Evolutionary conservation across 2,329 filamentous ascomycete genomes (phyloP), one percentile per base, ranked within the genome.

Genomic region (Pochonia chlamydosporia): DNA sequence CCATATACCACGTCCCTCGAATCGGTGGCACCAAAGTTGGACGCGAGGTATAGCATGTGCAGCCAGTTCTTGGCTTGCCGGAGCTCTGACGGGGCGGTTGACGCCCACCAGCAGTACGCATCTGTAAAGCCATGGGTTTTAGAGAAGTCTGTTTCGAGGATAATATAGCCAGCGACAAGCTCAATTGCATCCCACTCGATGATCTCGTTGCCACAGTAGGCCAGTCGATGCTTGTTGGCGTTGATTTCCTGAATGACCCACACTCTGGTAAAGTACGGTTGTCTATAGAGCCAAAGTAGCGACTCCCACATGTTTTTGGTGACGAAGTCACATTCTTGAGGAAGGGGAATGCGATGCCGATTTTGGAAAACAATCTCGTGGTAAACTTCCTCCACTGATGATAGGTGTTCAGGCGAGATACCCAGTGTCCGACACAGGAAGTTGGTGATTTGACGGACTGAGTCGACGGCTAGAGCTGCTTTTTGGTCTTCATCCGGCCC

Each of bases 71-170:
- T 52, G 8, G 58, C 51, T 18, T 56, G 50, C 25, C 52, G 51
- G 11, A 57, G 46, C 44, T 56, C 52, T 35, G 54, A 56, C n/a
- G 56, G 52, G n/a, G 54, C 51, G 33, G 51, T 57, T 4, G 57
- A 52, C 40, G 51, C 57, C 55, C 57, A 59, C 55, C 51, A 56
- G 43, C 58, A 57, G 37, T 58, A 52, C n/a, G 56, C 50, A 24
- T 54, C 50, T 14, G 54, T 47, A 43, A 57, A 59, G 21, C 53
- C 56, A 49, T 48, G 54, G 21, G 44, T 40, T 51, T 54, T 50
- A 13, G 53, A 56, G 48, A 61, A 59, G 42, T 53, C 53, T 26
- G 57, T 50, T 41, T 56, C 56, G 51, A 58, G 54, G 21, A 54
- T 55, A 33, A 60, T 54, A 37, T 57, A 60, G 23, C 55, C 51